These are phyloP conservation scores for Podospora anserina DNA, from an alignment of 495 filamentous ascomycete species.

Conservation along the genomic window DNA sequence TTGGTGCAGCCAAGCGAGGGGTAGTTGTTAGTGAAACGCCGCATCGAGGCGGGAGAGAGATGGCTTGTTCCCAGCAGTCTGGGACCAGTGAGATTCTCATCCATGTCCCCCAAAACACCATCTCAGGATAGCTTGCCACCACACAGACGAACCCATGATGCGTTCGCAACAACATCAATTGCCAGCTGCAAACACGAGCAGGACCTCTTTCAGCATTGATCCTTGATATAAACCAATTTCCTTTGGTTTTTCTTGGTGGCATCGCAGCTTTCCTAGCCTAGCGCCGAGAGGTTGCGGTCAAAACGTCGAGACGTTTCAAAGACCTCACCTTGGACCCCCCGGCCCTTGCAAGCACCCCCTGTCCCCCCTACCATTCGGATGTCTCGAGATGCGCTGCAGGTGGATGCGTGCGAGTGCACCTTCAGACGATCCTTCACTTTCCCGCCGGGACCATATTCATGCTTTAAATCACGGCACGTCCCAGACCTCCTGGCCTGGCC, in stretches of 20 bases:
- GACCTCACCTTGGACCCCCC: conserved; percentile 20
- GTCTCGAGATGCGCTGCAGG: conserved; percentile 15
- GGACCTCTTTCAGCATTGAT: conserved; percentile 4
- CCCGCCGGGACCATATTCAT: conserved; percentile 19
- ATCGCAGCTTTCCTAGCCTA: conserved; percentile 11
- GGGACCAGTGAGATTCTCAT: background rate
- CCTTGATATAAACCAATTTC: conserved; percentile 2
- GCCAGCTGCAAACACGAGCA: background rate
- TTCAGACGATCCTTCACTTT: conserved; percentile 32
- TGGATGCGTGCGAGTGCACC: conserved; percentile 18
- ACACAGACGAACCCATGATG: background rate
- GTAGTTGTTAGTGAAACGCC: conserved; percentile 1
- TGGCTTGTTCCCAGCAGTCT: conserved; percentile 1
- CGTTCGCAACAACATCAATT: background rate
- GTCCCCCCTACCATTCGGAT: conserved; percentile 18
- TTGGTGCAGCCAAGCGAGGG: background rate
- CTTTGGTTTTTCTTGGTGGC: conserved; percentile 11
- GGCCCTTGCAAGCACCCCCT: conserved; percentile 23
- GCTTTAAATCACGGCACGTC: conserved; percentile 31
- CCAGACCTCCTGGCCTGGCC: conserved; percentile 25
- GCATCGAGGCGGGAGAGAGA: background rate
- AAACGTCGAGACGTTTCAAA: conserved; percentile 39
- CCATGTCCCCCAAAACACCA: background rate
- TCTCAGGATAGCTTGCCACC: background rate
- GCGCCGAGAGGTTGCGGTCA: conserved; percentile 23